These are phyloP conservation scores for Rhodamnia argentea DNA, from an alignment of 345 rosid genomes.

Conservation along the genomic window DNA sequence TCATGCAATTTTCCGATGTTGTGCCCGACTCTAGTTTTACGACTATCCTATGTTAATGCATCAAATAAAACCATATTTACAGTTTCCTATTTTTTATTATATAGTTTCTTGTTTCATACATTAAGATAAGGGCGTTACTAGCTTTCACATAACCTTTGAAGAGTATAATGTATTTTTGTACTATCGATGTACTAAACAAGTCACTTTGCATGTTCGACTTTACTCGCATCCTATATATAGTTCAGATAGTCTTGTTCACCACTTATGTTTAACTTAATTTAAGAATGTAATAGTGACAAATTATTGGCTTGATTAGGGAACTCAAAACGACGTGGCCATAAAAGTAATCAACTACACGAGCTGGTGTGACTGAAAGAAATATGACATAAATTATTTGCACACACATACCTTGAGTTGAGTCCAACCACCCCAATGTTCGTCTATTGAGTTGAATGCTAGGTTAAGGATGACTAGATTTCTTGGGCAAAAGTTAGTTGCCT, in stretches of 20 bases:
- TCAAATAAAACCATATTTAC: too few species aligned
- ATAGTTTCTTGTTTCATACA: background rate
- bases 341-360: too few species aligned
- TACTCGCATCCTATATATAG: background rate
- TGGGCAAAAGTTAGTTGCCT: background rate
- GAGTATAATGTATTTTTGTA: too few species aligned
- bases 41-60: background rate
- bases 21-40: rapidly evolving
- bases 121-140: background rate
- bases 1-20: background rate
- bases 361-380: too few species aligned
- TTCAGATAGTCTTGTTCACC: background rate
- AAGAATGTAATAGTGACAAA: background rate
- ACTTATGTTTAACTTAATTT: too few species aligned
- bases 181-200: too few species aligned
- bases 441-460: background rate
- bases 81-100: background rate
- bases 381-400: background rate
- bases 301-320: background rate
- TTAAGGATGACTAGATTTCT: background rate
- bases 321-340: background rate
- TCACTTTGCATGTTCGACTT: too few species aligned
- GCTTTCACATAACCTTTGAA: background rate
- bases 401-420: background rate
- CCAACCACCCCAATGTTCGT: background rate